These are phyloP conservation scores for Prunus mume DNA, from an alignment of 306 rosid species.

Conservation along the genomic window DNA sequence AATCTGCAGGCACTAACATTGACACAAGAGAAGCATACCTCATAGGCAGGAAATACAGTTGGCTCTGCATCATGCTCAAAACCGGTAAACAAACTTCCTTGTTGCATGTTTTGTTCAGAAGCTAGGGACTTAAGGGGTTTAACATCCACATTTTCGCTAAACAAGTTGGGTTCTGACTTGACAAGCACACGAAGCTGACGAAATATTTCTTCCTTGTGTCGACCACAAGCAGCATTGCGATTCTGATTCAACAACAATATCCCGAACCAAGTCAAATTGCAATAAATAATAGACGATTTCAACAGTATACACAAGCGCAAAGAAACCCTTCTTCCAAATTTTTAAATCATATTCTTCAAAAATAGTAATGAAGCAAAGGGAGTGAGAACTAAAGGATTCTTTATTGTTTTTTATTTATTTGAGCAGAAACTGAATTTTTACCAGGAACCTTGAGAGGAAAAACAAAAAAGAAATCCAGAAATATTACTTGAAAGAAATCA, in stretches of 20 bases:
- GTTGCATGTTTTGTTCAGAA: slow-evolving; percentile 33
- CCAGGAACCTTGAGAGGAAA: neutral
- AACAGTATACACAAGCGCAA: neutral
- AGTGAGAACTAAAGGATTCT: neutral
- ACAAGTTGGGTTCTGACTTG: slow-evolving; percentile 50
- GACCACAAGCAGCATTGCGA: slow-evolving; percentile 80
- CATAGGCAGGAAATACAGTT: slow-evolving; percentile 31
- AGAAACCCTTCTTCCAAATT: neutral
- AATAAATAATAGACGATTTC: slow-evolving; percentile 22
- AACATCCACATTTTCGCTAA: slow-evolving; percentile 14
- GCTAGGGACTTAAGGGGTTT: slow-evolving; percentile 15
- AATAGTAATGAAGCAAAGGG: neutral
- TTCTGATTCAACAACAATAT: slow-evolving; percentile 63
- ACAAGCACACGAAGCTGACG: slow-evolving; percentile 70
- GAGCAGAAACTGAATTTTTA: no score
- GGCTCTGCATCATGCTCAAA: slow-evolving; percentile 39
- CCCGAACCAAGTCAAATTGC: slow-evolving; percentile 37
- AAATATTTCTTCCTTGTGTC: slow-evolving; percentile 65
- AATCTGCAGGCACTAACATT: neutral
- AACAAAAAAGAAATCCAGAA: neutral
- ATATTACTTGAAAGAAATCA: neutral
- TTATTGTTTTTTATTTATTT: no score
- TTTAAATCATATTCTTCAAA: no score
- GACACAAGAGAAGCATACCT: slow-evolving; percentile 44
- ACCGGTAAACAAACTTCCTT: slow-evolving; percentile 21